Percentiles rank a stretch among this genome's conserved stretches.
Evolutionary conservation across 148 eudicot genomes (phyloP).

Genomic region (Tetragonia tetragonoides): DNA sequence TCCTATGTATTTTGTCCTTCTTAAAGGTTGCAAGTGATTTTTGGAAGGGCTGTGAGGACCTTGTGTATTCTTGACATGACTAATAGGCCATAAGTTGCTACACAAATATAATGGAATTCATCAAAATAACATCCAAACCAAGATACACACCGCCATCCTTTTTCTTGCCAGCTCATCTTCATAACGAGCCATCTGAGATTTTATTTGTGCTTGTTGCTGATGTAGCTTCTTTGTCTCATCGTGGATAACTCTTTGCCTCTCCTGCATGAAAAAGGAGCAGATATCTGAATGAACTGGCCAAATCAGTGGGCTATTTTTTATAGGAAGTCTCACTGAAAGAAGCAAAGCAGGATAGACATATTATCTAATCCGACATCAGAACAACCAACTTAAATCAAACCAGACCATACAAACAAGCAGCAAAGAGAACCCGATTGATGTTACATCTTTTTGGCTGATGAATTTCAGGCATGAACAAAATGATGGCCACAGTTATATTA

Average conservation of each 20-base stretch:
- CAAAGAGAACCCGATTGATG: background rate
- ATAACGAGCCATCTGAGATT: constrained; percentile 80
- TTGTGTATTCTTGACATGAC: too few relatives aligned
- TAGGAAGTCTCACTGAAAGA: background rate
- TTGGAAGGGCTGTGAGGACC: too few relatives aligned
- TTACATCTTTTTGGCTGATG: background rate
- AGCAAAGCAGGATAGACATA: background rate
- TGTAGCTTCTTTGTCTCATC: constrained; percentile 85
- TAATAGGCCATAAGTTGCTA: too few relatives aligned
- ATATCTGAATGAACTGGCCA: background rate
- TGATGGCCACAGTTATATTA: background rate
- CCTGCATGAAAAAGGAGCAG: constrained; percentile 42
- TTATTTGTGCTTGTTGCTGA: constrained; percentile 72
- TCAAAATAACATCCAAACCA: background rate
- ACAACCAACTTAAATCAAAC: background rate
- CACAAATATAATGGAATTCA: background rate
- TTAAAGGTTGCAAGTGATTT: too few relatives aligned
- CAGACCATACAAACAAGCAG: background rate
- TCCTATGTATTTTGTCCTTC: too few relatives aligned
- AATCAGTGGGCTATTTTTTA: background rate
- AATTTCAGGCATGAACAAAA: background rate
- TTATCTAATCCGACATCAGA: background rate
- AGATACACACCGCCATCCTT: constrained; percentile 63
- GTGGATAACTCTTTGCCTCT: constrained; percentile 73
- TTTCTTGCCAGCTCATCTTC: constrained; percentile 88